Evolutionary conservation across 177 flowering plant species (phyloP), one percentile per base, ranked within the genome.

Genomic region (Vitis hybrid): DNA sequence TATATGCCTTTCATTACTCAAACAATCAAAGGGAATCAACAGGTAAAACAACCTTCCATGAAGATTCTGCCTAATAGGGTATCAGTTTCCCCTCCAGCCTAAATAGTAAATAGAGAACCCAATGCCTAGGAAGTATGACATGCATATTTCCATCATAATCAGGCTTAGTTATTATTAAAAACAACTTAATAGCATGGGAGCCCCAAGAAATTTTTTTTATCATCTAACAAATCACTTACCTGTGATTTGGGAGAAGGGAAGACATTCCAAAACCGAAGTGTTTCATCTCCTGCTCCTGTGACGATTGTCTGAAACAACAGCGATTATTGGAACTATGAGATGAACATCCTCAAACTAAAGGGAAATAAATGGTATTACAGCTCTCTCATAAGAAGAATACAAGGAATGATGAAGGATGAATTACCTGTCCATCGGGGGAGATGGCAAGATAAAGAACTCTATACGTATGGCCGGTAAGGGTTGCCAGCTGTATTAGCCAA

Each of bases 211-310:
- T 22, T 2, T 60, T 44, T 64, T 9, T 44, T 44, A 64, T 0
- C 24, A 28, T 71, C 31, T 9, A 9, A 15, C 15, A 65, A 71
- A 2, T 55, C 54, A 53, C 57, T 67, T 77, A 86, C 99, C 94
- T 90, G 97, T 68, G 95, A 92, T 78, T 93, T 93, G 17, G 92
- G 91, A n/a, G 97, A 90, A 71, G 98, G 99, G 76, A 94, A 95
- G 15, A 95, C 95, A 83, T 92, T 93, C 99, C 99, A 95, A 78
- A 95, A 95, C 64, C 98, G 74, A n/a, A 93, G 96, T 33, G 99
- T 95, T 81, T 95, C 99, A 75, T 95, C 99, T 70, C 99, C 99
- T 15, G 99, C 98, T 71, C 99, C 99, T 0, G 99, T 93, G 47
- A 95, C 99, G 71, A 95, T 93, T 1, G 95, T 92, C 99, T 95